Conservation (phyloP, 139 green algal species). For the Haematococcus lacustris region DNA sequence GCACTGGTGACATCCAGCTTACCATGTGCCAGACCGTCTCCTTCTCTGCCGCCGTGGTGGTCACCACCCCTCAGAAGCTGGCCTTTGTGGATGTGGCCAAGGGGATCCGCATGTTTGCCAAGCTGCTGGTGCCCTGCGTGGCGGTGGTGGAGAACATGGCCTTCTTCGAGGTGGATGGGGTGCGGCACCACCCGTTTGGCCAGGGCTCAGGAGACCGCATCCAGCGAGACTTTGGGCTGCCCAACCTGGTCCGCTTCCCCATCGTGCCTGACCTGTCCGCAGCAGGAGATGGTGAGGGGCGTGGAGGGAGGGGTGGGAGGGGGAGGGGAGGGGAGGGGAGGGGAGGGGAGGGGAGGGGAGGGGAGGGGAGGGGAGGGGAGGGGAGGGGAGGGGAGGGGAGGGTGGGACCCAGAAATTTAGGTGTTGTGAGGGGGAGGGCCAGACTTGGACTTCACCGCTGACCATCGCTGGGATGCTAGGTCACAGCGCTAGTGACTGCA, state of each 20-base stretch:
- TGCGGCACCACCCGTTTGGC: constrained; percentile 83
- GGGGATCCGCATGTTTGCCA: constrained; percentile 97
- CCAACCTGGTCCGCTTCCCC: constrained; percentile 87
- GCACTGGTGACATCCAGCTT: constrained; percentile 98
- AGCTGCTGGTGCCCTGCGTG: constrained; percentile 88
- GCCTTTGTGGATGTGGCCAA: constrained; percentile 99
- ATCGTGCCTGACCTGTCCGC: constrained; percentile 85
- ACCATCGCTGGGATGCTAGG: too few species aligned
- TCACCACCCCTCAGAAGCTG: constrained; percentile 98
- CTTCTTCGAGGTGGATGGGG: constrained; percentile 90
- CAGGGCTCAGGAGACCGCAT: constrained; percentile 68
- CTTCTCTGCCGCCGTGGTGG: constrained; percentile 92
- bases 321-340: too few species aligned
- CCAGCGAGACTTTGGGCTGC: constrained; percentile 84
- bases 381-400: too few species aligned
- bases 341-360: too few species aligned
- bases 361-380: too few species aligned
- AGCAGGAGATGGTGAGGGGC: constrained; percentile 79
- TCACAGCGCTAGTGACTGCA: neutral
- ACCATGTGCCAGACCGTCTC: constrained; percentile 87
- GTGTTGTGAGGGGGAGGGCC: too few species aligned
- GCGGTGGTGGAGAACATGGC: constrained; percentile 99
- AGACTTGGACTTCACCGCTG: too few species aligned
- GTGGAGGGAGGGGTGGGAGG: too few species aligned
- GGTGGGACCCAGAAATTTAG: too few species aligned